Base-by-base conservation (phyloP, 1,284 basidiomycete species). In the Flammula alnicola region DNA sequence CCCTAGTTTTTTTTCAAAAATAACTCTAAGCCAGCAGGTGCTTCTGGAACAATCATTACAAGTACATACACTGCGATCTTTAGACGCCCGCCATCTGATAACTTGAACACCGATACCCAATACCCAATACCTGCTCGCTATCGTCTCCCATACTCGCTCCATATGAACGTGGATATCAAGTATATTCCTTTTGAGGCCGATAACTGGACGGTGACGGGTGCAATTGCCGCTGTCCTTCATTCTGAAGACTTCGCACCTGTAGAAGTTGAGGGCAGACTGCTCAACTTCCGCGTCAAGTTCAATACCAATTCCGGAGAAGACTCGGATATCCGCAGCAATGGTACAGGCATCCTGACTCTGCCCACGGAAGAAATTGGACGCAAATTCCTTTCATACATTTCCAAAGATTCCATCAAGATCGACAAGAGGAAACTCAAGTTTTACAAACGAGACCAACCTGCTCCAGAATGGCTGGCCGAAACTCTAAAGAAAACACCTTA, bases 401-500 rank as follows among this genome's bases (percentile, higher is more conserved):
- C 59, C 44, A 65, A 63, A 5, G 58, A 61, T 29, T 72, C 73
- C 14, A 57, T 78, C 51, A 70, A 62, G 42, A 63, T 75, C 22
- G 60, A 65, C 10, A 65, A 62, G 25, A 70, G 70, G 49, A 73
- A 66, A 49, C 63, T 75, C 46, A 68, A 63, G 47, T 73, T 87
- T 49, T 69, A 30, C 40, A 38, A 57, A 63, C 43, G 36, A 17
- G 17, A 38, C 16, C 63, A 56, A 3, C 8, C 26, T 19, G 62
- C 71, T 19, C 54, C 33, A 6, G 56, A 49, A 8, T 37, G 56
- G 5, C 41, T 70, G 11, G 57, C 68, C 5, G 59, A 67, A 22
- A 74, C 70, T 4, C 63, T 86, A 22, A 66, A 69, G 45, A 86
- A 84, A 63, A 81, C 84, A 0, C 81, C 78, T 0, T 90, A 80